Conservation (phyloP, 129 eudicot genomes). For the Smallanthus sonchifolius region DNA sequence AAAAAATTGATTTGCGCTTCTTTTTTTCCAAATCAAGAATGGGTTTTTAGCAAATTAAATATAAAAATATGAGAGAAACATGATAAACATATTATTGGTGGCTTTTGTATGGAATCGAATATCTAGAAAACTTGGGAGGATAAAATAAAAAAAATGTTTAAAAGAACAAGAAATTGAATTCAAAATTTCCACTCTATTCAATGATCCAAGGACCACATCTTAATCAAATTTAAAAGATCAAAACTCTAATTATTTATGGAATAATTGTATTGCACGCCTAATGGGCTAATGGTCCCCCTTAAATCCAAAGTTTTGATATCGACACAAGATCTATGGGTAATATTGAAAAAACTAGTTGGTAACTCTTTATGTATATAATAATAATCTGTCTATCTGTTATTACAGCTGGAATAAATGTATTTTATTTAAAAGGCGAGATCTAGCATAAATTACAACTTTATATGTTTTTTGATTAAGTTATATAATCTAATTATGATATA, state of each 20-base stretch:
- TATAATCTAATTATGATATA: not conserved
- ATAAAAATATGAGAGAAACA: constrained; percentile 11
- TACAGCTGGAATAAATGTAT: not conserved
- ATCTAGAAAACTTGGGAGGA: constrained; percentile 4
- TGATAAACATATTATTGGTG: constrained; percentile 23
- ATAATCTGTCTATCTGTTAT: not conserved
- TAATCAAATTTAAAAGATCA: constrained; percentile 27
- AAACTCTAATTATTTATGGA: constrained; percentile 26
- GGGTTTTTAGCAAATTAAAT: not conserved
- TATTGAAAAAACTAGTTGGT: not conserved
- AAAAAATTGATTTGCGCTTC: not conserved
- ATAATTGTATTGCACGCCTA: constrained; percentile 37
- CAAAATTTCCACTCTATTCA: constrained; percentile 34
- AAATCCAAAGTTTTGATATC: constrained; percentile 11
- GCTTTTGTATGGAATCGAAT: constrained; percentile 21
- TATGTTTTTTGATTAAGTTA: not conserved
- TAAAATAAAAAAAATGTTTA: constrained; percentile 3
- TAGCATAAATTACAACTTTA: not conserved
- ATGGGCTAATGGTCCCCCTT: constrained; percentile 48
- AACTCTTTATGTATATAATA: not conserved
- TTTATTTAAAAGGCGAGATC: not conserved
- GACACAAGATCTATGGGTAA: not conserved
- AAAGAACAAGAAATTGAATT: constrained; percentile 26
- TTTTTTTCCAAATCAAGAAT: constrained; percentile 5
- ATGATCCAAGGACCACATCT: constrained; percentile 38